These are phyloP conservation scores for Brassica napus DNA, from an alignment of 345 rosid genomes.

Conservation along the genomic window DNA sequence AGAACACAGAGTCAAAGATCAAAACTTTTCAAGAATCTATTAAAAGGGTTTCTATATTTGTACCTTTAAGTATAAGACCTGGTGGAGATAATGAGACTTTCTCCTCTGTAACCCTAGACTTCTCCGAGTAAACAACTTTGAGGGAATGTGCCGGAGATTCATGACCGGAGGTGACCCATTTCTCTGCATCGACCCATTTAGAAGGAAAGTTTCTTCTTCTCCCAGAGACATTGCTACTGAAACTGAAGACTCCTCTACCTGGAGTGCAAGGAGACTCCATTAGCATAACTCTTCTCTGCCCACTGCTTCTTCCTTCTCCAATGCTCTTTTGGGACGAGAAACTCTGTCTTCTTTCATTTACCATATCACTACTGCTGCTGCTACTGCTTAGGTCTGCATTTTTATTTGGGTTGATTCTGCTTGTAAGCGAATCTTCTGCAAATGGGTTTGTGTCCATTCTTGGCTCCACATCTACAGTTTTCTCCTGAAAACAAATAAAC, in stretches of 20 bases:
- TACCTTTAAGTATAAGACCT: conserved; percentile 72
- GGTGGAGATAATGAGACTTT: conserved; percentile 45
- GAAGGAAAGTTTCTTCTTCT: conserved; percentile 81
- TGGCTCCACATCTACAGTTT: conserved; percentile 17
- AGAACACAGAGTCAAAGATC: conserved; percentile 27
- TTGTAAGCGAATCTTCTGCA: conserved; percentile 61
- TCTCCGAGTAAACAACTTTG: conserved; percentile 56
- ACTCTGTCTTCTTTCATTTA: conserved; percentile 42
- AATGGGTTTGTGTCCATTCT: conserved; percentile 51
- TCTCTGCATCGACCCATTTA: conserved; percentile 95
- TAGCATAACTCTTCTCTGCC: conserved; percentile 46
- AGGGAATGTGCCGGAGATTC: conserved; percentile 68
- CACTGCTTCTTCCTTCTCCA: conserved; percentile 56
- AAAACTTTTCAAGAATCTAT: conserved; percentile 4
- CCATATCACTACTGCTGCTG: conserved; percentile 34
- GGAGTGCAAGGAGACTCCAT: conserved; percentile 75
- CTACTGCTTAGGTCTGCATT: conserved; percentile 47
- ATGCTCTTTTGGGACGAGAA: conserved; percentile 52
- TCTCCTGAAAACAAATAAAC: conserved; percentile 25
- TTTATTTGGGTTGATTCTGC: conserved; percentile 73
- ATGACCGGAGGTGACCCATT: conserved; percentile 77
- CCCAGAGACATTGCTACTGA: conserved; percentile 46
- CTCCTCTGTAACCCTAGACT: conserved; percentile 61
- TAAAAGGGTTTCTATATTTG: neutral
- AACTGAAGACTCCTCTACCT: conserved; percentile 78